A percentile compares a stretch with the other conserved stretches of the same genome.
Conservation (phyloP, 768 basidiomycete genomes). For the Pulveroboletus frians region DNA sequence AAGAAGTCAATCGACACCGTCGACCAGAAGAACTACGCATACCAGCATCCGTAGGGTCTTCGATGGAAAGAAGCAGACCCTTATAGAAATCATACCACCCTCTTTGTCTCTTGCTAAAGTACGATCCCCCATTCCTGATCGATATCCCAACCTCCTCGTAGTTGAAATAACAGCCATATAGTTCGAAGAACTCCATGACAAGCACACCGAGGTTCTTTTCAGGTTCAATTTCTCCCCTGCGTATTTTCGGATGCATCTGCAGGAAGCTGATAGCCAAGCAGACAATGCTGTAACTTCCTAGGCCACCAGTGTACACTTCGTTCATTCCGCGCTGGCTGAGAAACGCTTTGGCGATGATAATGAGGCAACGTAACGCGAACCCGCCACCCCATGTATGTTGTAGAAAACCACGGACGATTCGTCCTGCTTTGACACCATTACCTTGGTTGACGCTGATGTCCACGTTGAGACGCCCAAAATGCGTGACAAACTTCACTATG, state of each 20-base stretch:
- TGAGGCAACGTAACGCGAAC: slow-evolving; percentile 74
- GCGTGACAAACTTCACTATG: slow-evolving; percentile 91
- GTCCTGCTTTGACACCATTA: slow-evolving; percentile 75
- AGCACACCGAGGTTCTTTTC: slow-evolving; percentile 89
- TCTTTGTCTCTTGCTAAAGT: slow-evolving; percentile 74
- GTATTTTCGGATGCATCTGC: slow-evolving; percentile 96
- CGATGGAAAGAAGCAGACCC: slow-evolving; percentile 68
- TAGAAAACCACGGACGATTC: slow-evolving; percentile 77
- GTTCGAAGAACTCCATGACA: slow-evolving; percentile 94
- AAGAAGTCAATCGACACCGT: background rate
- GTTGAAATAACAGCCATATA: slow-evolving; percentile 90
- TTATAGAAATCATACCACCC: slow-evolving; percentile 73
- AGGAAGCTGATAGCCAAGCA: slow-evolving; percentile 91
- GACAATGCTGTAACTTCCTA: slow-evolving; percentile 93
- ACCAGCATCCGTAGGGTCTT: slow-evolving; percentile 91
- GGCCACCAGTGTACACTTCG: slow-evolving; percentile 94
- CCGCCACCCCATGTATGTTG: slow-evolving; percentile 48
- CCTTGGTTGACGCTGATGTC: slow-evolving; percentile 93
- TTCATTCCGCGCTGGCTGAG: slow-evolving; percentile 89
- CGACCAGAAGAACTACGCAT: slow-evolving; percentile 30
- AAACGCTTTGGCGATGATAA: slow-evolving; percentile 88
- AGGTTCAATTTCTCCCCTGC: slow-evolving; percentile 81
- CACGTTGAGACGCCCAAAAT: slow-evolving; percentile 75
- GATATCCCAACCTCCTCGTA: slow-evolving; percentile 89
- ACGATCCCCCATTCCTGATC: slow-evolving; percentile 79